These are phyloP conservation scores for Suhomyces atakaporum DNA, from an alignment of 1,139 yeast species.

Conservation along the genomic window DNA sequence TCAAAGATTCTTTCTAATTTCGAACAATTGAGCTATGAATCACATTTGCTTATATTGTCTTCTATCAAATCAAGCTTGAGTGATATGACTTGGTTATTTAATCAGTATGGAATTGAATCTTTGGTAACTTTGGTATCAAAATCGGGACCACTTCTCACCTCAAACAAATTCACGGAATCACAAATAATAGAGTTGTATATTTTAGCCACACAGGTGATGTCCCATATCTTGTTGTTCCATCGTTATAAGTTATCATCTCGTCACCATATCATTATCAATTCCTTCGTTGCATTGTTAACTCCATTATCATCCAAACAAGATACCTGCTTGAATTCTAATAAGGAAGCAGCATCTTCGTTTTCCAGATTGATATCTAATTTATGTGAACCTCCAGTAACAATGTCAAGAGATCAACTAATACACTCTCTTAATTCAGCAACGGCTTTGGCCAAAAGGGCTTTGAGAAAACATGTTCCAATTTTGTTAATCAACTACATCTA, in stretches of 20 bases:
- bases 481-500: conserved; percentile 59
- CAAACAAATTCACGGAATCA: conserved; percentile 1
- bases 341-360: conserved; percentile 45
- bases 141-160: conserved; percentile 3
- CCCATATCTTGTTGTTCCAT: conserved; percentile 64
- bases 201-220: conserved; percentile 45
- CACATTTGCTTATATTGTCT: conserved; percentile 16
- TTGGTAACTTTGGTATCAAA: conserved; percentile 38
- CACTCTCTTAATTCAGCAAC: conserved; percentile 56
- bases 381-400: conserved; percentile 62
- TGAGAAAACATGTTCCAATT: conserved; percentile 65
- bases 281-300: conserved; percentile 51
- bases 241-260: conserved; percentile 71
- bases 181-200: conserved; percentile 30
- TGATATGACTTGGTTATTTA: conserved; percentile 57
- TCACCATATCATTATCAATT: conserved; percentile 61
- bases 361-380: conserved; percentile 64
- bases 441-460: conserved; percentile 53
- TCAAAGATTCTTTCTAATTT: conserved; percentile 13
- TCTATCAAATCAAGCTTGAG: conserved; percentile 43
- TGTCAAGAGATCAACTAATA: conserved; percentile 20
- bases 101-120: conserved; percentile 69
- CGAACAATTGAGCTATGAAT: conserved; percentile 6
- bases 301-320: conserved; percentile 35
- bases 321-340: conserved; percentile 20